phyloP scores from a whole-genome alignment of 1,139 yeast species.

The Pichia sp. region DNA sequence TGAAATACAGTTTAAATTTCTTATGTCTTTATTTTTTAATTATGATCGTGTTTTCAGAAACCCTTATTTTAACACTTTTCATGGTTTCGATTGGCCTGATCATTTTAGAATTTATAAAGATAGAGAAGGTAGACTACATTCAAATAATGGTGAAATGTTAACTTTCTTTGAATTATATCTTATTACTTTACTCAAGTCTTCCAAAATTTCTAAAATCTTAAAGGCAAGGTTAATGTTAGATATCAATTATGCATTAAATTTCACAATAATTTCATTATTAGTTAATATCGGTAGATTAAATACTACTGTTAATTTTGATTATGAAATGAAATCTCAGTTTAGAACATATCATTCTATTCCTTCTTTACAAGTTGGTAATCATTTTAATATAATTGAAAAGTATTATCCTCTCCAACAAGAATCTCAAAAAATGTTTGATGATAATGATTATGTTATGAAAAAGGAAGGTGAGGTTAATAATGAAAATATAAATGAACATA shows the following conservation, averaged over 20 bases:
- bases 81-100: conserved; percentile 33
- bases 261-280: conserved; percentile 48
- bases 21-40: conserved; percentile 60
- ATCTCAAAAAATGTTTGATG: conserved; percentile 15
- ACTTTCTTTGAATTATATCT: conserved; percentile 85
- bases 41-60: conserved; percentile 64
- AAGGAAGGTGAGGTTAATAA: not conserved
- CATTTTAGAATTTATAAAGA: conserved; percentile 25
- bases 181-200: conserved; percentile 74
- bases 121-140: conserved; percentile 19
- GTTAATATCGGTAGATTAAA: conserved; percentile 93
- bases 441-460: conserved; percentile 9
- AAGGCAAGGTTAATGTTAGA: conserved; percentile 72
- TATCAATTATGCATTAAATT: conserved; percentile 30
- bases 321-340: conserved; percentile 93
- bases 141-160: conserved; percentile 38
- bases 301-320: conserved; percentile 90
- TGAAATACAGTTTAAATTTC: conserved; percentile 82
- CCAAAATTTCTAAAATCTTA: conserved; percentile 76
- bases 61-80: conserved; percentile 31
- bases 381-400: conserved; percentile 30
- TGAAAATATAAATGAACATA: too few relatives aligned
- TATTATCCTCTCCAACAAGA: conserved; percentile 22
- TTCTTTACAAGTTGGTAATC: conserved; percentile 66
- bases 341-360: conserved; percentile 94